phyloP scores from a whole-genome alignment of 805 yeast species.

The Cyberlindnera maritima region DNA sequence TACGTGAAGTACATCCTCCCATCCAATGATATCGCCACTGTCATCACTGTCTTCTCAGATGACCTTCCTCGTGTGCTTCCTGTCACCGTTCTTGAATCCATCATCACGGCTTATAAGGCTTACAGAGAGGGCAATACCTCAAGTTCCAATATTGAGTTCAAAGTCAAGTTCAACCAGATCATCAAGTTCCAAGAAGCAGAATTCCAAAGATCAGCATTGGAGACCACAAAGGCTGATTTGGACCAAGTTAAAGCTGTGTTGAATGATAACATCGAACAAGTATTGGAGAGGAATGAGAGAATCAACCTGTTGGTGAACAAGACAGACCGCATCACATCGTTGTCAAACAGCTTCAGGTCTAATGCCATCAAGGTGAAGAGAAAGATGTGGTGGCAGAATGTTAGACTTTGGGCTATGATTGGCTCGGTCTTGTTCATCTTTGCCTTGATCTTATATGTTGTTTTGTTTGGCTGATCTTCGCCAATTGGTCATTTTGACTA shows the following conservation, averaged over 20 bases:
- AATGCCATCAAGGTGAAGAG: conserved; percentile 49
- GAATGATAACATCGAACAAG: conserved; percentile 60
- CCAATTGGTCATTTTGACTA: too few species aligned
- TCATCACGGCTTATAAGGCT: conserved; percentile 44
- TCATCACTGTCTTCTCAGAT: conserved; percentile 20
- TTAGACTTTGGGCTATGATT: conserved; percentile 56
- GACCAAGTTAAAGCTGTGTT: conserved; percentile 54
- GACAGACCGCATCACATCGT: conserved; percentile 53
- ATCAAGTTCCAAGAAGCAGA: conserved; percentile 52
- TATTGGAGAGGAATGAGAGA: conserved; percentile 58
- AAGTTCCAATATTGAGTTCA: conserved; percentile 43
- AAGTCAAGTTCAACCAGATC: conserved; percentile 53
- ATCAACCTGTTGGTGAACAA: conserved; percentile 55
- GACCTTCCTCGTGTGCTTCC: conserved; percentile 23
- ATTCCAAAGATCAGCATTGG: conserved; percentile 28
- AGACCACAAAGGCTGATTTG: conserved; percentile 47
- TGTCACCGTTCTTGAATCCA: conserved; percentile 17
- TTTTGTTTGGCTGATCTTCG: conserved; percentile 52
- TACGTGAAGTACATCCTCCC: conserved; percentile 22
- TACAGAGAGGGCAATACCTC: background rate
- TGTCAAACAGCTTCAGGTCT: conserved; percentile 53
- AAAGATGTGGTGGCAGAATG: conserved; percentile 54
- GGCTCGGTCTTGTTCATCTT: conserved; percentile 57
- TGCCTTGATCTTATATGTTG: conserved; percentile 67
- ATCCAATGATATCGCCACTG: conserved; percentile 24